Evolutionary conservation across 495 filamentous ascomycete genomes (phyloP).

Genomic region (Penicillium ochrochloron): DNA sequence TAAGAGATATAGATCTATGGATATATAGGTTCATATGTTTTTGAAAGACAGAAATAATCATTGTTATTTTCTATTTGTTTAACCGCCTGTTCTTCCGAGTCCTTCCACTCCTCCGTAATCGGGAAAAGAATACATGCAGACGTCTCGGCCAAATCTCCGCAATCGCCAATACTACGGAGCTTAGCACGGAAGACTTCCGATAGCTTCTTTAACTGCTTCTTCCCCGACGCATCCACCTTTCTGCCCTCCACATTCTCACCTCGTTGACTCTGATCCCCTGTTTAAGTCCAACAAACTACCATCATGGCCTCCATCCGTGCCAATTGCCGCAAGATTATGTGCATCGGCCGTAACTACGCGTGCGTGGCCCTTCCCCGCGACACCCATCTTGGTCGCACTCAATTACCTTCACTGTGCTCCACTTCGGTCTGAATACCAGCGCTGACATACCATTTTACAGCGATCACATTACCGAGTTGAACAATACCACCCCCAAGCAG

Average conservation of each 20-base stretch:
- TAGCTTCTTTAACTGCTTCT: constrained; percentile 2
- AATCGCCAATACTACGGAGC: constrained; percentile 10
- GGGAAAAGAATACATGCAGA: constrained; percentile 18
- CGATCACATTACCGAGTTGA: constrained; percentile 93
- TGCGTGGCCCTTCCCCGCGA: constrained; percentile 49
- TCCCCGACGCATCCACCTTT: neutral
- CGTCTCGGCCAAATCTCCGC: constrained; percentile 17
- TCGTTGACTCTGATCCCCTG: constrained; percentile 5
- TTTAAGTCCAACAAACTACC: constrained; percentile 2
- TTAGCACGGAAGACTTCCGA: constrained; percentile 10
- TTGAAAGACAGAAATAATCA: neutral
- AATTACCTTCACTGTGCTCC: neutral
- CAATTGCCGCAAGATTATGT: constrained; percentile 86
- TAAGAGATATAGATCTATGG: neutral
- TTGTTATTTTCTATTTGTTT: neutral
- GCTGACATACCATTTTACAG: constrained; percentile 46
- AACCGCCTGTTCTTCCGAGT: neutral
- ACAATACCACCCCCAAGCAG: constrained; percentile 80
- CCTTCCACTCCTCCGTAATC: neutral
- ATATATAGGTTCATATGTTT: neutral
- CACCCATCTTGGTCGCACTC: neutral
- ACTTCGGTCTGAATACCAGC: neutral
- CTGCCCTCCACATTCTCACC: constrained; percentile 1
- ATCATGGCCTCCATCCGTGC: constrained; percentile 48
- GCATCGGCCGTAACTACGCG: constrained; percentile 98